A percentile compares a stretch with the other conserved stretches of the same genome.
phyloP scores from a whole-genome alignment of 2,329 filamentous ascomycete genomes.

The Phaeoacremonium minimum region DNA sequence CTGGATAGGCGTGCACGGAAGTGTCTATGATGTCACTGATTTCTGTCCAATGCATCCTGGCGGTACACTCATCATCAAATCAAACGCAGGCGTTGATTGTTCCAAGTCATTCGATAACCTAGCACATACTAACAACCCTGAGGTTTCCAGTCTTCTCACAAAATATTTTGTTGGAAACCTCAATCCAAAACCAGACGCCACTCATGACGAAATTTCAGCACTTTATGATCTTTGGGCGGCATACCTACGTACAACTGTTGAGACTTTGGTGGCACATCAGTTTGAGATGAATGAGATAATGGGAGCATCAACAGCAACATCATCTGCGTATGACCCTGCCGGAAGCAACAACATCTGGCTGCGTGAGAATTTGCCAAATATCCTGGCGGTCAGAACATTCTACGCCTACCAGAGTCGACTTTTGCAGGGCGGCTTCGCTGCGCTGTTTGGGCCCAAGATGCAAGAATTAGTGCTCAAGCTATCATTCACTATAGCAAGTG shows the following conservation, averaged over 20 bases:
- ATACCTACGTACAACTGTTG: slow-evolving; percentile 43
- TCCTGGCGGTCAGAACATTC: slow-evolving; percentile 44
- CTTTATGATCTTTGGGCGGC: slow-evolving; percentile 46
- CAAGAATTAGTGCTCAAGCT: slow-evolving; percentile 49
- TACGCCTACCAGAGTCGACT: slow-evolving; percentile 48
- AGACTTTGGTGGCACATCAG: slow-evolving; percentile 47
- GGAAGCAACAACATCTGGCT: slow-evolving; percentile 40
- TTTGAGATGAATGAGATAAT: slow-evolving; percentile 53
- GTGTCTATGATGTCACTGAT: slow-evolving; percentile 49
- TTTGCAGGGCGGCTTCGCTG: slow-evolving; percentile 44
- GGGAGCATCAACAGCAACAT: too few species aligned
- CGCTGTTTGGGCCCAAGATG: slow-evolving; percentile 45
- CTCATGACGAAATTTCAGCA: slow-evolving; percentile 32
- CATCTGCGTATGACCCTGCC: slow-evolving; percentile 32
- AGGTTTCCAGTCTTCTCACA: slow-evolving; percentile 46
- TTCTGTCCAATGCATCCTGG: slow-evolving; percentile 50
- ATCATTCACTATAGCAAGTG: slow-evolving; percentile 42
- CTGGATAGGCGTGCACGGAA: slow-evolving; percentile 49
- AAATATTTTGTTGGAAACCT: slow-evolving; percentile 51
- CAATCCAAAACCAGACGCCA: slow-evolving; percentile 42
- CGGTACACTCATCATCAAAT: slow-evolving; percentile 48
- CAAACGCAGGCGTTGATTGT: slow-evolving; percentile 51
- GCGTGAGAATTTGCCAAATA: slow-evolving; percentile 45
- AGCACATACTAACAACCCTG: slow-evolving; percentile 50
- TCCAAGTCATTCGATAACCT: slow-evolving; percentile 48